phyloP scores from a whole-genome alignment of 2,329 filamentous ascomycete species.

The Peltaster fructicola region DNA sequence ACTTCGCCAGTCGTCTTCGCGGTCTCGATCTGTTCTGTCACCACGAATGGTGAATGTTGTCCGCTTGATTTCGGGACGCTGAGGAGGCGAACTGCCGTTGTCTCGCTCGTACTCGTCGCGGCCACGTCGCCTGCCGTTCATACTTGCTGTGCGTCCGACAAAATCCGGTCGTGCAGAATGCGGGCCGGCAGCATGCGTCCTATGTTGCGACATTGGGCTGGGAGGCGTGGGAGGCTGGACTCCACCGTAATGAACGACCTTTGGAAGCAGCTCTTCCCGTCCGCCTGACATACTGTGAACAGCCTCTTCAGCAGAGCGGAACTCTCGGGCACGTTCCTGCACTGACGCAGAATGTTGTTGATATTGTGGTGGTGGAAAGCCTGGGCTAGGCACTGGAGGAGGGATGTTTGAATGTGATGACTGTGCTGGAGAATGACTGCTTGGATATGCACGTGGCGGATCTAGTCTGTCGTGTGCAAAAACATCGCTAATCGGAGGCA shows the following conservation, averaged over 20 bases:
- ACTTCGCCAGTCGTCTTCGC: slow-evolving; percentile 42
- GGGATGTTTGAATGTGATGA: slow-evolving; percentile 46
- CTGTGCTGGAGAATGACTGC: slow-evolving; percentile 44
- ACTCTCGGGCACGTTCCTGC: slow-evolving; percentile 54
- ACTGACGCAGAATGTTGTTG: slow-evolving; percentile 33
- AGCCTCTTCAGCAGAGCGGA: slow-evolving; percentile 88
- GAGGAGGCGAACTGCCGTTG: slow-evolving; percentile 57
- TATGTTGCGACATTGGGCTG: slow-evolving; percentile 48
- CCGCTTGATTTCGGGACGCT: slow-evolving; percentile 41
- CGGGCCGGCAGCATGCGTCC: no score
- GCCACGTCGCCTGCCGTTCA: slow-evolving; percentile 53
- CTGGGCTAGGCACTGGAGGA: slow-evolving; percentile 59
- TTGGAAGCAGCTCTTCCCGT: slow-evolving; percentile 79
- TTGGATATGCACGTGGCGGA: slow-evolving; percentile 19
- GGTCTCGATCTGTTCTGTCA: no score
- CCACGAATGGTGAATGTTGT: slow-evolving; percentile 17
- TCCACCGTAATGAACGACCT: slow-evolving; percentile 86
- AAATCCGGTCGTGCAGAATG: slow-evolving; percentile 14
- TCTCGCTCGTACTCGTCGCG: slow-evolving; percentile 84
- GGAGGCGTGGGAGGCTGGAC: slow-evolving; percentile 87
- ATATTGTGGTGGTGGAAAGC: slow-evolving; percentile 41
- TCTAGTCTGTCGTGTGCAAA: slow-evolving; percentile 62
- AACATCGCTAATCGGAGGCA: slow-evolving; percentile 88
- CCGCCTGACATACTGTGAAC: slow-evolving; percentile 80
- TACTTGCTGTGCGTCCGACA: slow-evolving; percentile 24